phyloP scores from a whole-genome alignment of 192 early-diverging fungal genomes.

The Backusella circina region DNA sequence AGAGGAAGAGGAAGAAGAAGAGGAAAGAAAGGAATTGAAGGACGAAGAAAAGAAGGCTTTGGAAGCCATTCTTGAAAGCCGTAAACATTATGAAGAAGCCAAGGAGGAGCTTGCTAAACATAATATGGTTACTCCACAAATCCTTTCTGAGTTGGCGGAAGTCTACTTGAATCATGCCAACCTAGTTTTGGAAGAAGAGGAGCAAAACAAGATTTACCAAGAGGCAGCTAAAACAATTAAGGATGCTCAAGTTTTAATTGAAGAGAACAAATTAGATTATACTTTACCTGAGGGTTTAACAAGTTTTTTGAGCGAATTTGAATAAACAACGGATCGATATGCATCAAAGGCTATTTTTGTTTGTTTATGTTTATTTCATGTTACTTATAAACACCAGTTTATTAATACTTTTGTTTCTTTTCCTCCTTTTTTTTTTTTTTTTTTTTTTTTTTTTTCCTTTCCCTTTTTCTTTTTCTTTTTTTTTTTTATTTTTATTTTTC shows the following conservation, averaged over 20 bases:
- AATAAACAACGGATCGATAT: neutral
- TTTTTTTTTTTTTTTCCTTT: neutral
- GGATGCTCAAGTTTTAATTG: slow-evolving; percentile 9
- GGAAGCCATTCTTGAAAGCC: slow-evolving; percentile 20
- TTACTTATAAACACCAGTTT: neutral
- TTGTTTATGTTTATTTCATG: neutral
- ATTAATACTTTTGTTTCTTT: neutral
- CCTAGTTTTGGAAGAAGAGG: slow-evolving; percentile 22
- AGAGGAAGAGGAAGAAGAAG: slow-evolving; percentile 8
- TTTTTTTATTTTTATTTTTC: neutral
- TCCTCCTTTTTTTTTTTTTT: neutral
- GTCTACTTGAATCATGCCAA: slow-evolving; percentile 28
- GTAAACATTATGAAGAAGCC: slow-evolving; percentile 2
- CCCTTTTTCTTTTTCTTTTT: neutral
- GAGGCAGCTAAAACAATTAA: slow-evolving; percentile 13
- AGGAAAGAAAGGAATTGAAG: slow-evolving; percentile 7
- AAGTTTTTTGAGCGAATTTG: slow-evolving; percentile 32
- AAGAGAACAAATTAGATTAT: slow-evolving; percentile 4
- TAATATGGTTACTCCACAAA: slow-evolving; percentile 4
- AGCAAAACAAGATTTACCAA: slow-evolving; percentile 20
- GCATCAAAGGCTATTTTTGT: neutral
- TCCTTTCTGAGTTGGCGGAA: slow-evolving; percentile 27
- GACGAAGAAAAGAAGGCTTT: slow-evolving; percentile 28
- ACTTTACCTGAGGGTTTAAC: slow-evolving; percentile 29
- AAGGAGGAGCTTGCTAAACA: slow-evolving; percentile 7